phyloP scores from a whole-genome alignment of 179 eudicot species.

The Spinacia oleracea region DNA sequence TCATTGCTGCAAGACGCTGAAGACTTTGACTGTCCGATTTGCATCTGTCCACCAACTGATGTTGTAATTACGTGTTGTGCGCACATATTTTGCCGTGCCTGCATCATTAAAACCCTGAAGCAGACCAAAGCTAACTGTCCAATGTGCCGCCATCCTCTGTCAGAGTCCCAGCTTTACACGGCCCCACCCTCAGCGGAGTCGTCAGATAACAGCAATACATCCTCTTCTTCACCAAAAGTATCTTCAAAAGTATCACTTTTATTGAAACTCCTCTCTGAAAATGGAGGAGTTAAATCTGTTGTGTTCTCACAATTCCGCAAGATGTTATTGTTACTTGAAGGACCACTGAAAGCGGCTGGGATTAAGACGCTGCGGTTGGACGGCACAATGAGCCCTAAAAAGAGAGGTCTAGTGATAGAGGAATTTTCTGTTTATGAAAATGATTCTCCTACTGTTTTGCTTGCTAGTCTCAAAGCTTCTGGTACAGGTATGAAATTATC shows the following conservation, averaged over 20 bases:
- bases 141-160: constrained; percentile 73
- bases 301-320: constrained; percentile 87
- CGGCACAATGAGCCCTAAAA: constrained; percentile 80
- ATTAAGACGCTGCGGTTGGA: constrained; percentile 71
- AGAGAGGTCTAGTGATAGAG: constrained; percentile 61
- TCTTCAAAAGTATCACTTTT: constrained; percentile 71
- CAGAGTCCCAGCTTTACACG: constrained; percentile 76
- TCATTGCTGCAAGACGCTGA: constrained; percentile 79
- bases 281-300: constrained; percentile 60
- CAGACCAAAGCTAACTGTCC: constrained; percentile 69
- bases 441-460: constrained; percentile 64
- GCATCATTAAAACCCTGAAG: constrained; percentile 73
- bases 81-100: constrained; percentile 74
- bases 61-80: constrained; percentile 78
- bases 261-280: constrained; percentile 60
- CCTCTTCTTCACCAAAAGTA: constrained; percentile 29
- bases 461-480: constrained; percentile 81
- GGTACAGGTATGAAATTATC: constrained; percentile 63
- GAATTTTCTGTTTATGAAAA: constrained; percentile 50
- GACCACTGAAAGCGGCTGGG: constrained; percentile 71
- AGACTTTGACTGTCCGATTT: constrained; percentile 93
- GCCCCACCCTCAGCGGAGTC: constrained; percentile 62
- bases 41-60: constrained; percentile 77
- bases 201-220: constrained; percentile 32
- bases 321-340: constrained; percentile 77